Base-by-base conservation (phyloP, 345 rosid genomes). In the Populus tremula region DNA sequence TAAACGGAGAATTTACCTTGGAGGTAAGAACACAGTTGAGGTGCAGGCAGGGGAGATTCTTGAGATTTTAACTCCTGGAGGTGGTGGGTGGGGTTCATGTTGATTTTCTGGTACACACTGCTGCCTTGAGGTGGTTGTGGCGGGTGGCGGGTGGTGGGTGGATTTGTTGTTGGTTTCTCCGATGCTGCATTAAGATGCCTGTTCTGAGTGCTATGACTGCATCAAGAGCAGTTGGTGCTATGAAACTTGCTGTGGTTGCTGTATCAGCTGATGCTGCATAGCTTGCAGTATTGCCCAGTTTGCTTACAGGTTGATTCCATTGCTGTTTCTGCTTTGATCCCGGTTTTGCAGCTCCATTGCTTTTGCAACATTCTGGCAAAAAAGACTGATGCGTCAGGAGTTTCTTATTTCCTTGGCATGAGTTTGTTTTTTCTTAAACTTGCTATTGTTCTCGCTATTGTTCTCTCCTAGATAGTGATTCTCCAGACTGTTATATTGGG, bases 1-100 rank as follows among this genome's bases (percentile, higher is more conserved):
- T 78, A 77, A 84, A 39, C 85, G 93, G 56, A 88, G 77, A 54
- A 78, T 96, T 27, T 86, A 90, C 80, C 90, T 95, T 27, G 99
- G 98, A 47, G 98, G 99, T 27, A 96, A 96, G 85, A 96, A 91
- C 85, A 93, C 97, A 0, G 88, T 90, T 13, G 89, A 86, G 67
- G 90, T 96, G 53, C 84, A 88, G 81, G 88, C 92, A 5, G 98
- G 98, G 33, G 98, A 96, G 63, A 84, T 93, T 73, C 88, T 96
- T 73, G 87, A 91, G 86, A 96, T 96, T 77, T 77, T 91, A 71
- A 95, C 99, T 16, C 99, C 99, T 5, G 96, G 96, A 10, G 99
- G 97, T 71, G 97, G 97, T 2, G 98, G 98, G 65, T 94, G 89
- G 86, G 97, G 97, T 67, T 83, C 91, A 49, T 53, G 63, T 68